Base-by-base conservation (phyloP, 2,329 filamentous ascomycete genomes). In the Helicocarpus griseus region DNA sequence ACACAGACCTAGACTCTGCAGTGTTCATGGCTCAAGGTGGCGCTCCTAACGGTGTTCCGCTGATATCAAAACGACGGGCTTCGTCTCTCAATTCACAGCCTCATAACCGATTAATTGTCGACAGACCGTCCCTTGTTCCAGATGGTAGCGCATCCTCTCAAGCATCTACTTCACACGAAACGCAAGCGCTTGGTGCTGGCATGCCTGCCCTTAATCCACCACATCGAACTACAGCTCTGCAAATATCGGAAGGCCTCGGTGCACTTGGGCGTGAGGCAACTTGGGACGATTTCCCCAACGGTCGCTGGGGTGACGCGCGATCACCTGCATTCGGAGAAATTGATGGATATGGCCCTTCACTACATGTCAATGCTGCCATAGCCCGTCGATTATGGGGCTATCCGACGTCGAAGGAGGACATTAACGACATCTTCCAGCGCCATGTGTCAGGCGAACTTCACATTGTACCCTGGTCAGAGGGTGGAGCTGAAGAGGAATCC, bases 251-350 rank as follows among this genome's bases (percentile, higher is more conserved):
- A 71, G 91, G 93, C 5, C 86, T 95, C 63, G 93, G 91, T 22
- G 79, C 86, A 3, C 76, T 96, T 5, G 93, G 91, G 9, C 80
- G 93, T 47, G 91, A 97, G 74, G 93, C 93, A 31, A 98, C 93
- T 0, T 98, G 93, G 93, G 93, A 98, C 63, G 93, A 98, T 62
- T 98, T 89, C 68, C 91, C 91, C 56, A 97, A 97, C 73, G 93
- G 91, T 26, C 82, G 91, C 51, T 97, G 91, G 83, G 91, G 91
- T 65, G 91, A 96, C 63, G 87, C 90, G 4, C 81, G 91, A 49
- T 95, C 89, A 2, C 89, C 89, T 1, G 91, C 91, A 0, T 97
- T 95, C 65, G 91, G 91, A 61, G 89, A 96, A 68, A 96, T 96
- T 53, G 90, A 97, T 64, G 91, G 91, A n/a, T 97, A 97, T 65